Evolutionary conservation across 2,329 filamentous ascomycete genomes (phyloP).

Genomic region (Arthrocladium fulminans): DNA sequence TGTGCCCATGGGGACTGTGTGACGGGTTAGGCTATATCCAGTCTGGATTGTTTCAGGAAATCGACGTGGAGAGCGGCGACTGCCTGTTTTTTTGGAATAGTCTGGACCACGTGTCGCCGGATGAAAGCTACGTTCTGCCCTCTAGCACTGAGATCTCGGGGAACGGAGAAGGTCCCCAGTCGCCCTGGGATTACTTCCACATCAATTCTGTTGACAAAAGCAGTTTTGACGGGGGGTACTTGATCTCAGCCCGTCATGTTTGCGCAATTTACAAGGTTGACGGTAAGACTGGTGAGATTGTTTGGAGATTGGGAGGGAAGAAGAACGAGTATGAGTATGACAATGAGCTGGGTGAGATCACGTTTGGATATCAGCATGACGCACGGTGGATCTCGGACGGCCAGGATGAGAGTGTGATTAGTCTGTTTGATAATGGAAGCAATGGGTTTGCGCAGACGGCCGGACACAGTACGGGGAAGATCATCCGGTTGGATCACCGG

Average conservation of each 20-base stretch:
- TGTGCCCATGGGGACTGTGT: conserved; percentile 35
- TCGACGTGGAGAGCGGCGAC: conserved; percentile 45
- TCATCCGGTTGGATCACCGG: conserved; percentile 31
- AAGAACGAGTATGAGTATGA: conserved; percentile 23
- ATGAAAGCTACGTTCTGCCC: conserved; percentile 39
- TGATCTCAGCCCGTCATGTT: conserved; percentile 35
- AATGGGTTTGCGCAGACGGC: conserved; percentile 35
- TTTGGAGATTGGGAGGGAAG: conserved; percentile 33
- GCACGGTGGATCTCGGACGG: conserved; percentile 33
- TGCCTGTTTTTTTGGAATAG: conserved; percentile 53
- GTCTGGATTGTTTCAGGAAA: conserved; percentile 45
- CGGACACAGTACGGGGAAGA: conserved; percentile 31
- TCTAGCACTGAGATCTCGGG: conserved; percentile 38
- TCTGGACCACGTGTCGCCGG: conserved; percentile 47
- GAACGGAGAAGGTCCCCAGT: conserved; percentile 37
- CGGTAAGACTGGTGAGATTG: conserved; percentile 30
- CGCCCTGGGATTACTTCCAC: conserved; percentile 40
- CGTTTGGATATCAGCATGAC: conserved; percentile 37
- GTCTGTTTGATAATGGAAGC: conserved; percentile 35
- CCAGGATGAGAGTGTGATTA: conserved; percentile 30
- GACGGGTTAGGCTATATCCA: conserved; percentile 44
- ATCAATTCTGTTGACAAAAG: conserved; percentile 38
- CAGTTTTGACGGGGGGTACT: conserved; percentile 29
- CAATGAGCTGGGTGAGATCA: conserved; percentile 22
- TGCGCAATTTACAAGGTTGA: conserved; percentile 35